Evolutionary conservation across 75 land plant species (phyloP), one percentile per base, ranked within the genome.

Genomic region (Larix kaempferi): DNA sequence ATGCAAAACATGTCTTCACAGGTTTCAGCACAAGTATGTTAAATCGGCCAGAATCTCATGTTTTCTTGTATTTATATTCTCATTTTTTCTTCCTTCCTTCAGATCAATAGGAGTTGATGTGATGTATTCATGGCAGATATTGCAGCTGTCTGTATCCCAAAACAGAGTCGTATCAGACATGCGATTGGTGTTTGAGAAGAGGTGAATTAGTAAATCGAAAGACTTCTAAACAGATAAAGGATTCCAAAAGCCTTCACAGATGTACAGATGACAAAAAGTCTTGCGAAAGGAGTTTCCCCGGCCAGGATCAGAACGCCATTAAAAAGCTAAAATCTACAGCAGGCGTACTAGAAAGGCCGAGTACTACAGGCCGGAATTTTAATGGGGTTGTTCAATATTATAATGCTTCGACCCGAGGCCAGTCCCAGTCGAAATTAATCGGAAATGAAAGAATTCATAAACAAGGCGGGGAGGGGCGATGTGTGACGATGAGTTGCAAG

Each of bases 171-270:
- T 87, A 89, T 57, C 41, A 73, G 12, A 35, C 78, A 17, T 89
- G 91, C 83, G 87, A 89, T 49, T 89, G 91, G 91, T 89, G 91
- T 57, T 59, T 89, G 23, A 77, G 83, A 71, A 82, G 73, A 79
- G 64, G 33, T 82, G 74, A 56, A 44, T 41, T 41, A 41, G n/a
- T n/a, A n/a, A 22, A 39, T 39, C 44, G 71, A 39, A 67, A 39
- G 52, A 2, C 71, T 1, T 39, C 71, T n/a, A 67, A 67, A 39
- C 41, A 37, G 44, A 14, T 67, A 2, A 37, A 41, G 44, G 44
- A 41, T 41, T 41, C 6, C 44, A 41, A 44, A 44, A 44, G 52
- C 10, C 52, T 39, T 21, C 12, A 37, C 22, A 39, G 35, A 17
- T 66, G 11, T 19, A 6, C 71, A 35, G 19, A 66, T 44, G n/a